Evolutionary conservation across 768 basidiomycete genomes (phyloP), one percentile per base, ranked within the genome.

Genomic region (Suillus subluteus): DNA sequence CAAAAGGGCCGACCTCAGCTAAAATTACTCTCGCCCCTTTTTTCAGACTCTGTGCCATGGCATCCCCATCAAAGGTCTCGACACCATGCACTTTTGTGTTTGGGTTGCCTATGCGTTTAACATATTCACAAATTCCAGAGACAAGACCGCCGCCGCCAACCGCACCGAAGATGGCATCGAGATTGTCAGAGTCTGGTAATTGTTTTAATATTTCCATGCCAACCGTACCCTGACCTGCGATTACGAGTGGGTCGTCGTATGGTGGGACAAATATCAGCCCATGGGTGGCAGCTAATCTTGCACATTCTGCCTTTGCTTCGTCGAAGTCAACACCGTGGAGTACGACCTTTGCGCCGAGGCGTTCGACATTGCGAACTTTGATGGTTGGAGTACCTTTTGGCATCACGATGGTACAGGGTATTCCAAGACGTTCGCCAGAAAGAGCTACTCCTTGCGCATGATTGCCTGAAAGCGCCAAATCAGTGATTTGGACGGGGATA

Each of bases 361-460:
- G 91, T n/a, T 92, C 88, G 35, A 98, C 98, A 73, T 97, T 98
- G 66, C 89, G 84, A 74, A 96, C 94, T 81, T 99, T 99, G 85
- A 99, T 99, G 48, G 91, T 86, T 1, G 98, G 98, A 3, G 98
- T 99, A 16, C 89, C 94, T 50, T 90, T 82, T 1, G 98, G 98
- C 98, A 99, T 99, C 68, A 99, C 95, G 73, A 99, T 99, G n/a
- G 96, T 98, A 69, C 95, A 98, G 4, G 98, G 95, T 67, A 99
- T 92, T 41, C 86, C 86, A 37, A 99, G 87, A 65, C 89, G 88
- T 56, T 88, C 79, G 13, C 97, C 95, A n/a, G 98, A 96, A 58
- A 99, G 85, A 3, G 98, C 98, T 61, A 99, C 98, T 32, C 98
- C 98, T 78, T 99, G 98, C 0, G 98, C 98, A 77, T 99, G 98